phyloP scores from a whole-genome alignment of 192 early-diverging fungal genomes.

The Coemansia sp. region DNA sequence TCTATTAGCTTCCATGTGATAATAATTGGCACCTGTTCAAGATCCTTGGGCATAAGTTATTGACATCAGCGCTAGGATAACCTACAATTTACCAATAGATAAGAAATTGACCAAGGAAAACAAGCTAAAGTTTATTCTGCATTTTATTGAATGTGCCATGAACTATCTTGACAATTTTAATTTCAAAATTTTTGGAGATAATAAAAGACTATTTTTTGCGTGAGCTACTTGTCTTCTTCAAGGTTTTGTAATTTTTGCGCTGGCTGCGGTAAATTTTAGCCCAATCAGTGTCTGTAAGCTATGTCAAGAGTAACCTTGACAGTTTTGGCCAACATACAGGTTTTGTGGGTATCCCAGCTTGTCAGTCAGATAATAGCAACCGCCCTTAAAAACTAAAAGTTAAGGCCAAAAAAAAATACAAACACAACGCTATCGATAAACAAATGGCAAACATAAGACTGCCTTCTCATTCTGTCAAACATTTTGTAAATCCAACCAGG shows the following conservation, averaged over 20 bases:
- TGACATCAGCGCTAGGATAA: slow-evolving; percentile 22
- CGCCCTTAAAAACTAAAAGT: slow-evolving; percentile 66
- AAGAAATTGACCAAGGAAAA: slow-evolving; percentile 77
- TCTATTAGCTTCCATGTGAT: slow-evolving; percentile 83
- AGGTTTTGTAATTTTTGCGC: too few relatives aligned
- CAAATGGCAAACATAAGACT: not conserved
- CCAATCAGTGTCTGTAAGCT: too few relatives aligned
- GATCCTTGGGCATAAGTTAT: slow-evolving; percentile 33
- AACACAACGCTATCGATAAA: slow-evolving; percentile 55
- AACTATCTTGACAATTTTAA: slow-evolving; percentile 57
- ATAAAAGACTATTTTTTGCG: slow-evolving; percentile 76
- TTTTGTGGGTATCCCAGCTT: too few relatives aligned
- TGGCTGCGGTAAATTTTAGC: too few relatives aligned
- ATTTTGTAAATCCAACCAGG: too few relatives aligned
- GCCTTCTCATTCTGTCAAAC: too few relatives aligned
- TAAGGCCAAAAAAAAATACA: slow-evolving; percentile 64
- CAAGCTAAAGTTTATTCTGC: slow-evolving; percentile 61
- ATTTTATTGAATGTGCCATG: slow-evolving; percentile 58
- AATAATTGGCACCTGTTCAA: slow-evolving; percentile 57
- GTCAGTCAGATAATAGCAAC: too few relatives aligned
- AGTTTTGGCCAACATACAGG: too few relatives aligned
- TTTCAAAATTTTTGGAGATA: slow-evolving; percentile 73
- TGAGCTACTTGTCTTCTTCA: slow-evolving; percentile 58
- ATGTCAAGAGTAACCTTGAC: too few relatives aligned
- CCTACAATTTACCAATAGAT: slow-evolving; percentile 79